Conservation (phyloP, 495 filamentous ascomycete species). For the Penicillium goetzii region DNA sequence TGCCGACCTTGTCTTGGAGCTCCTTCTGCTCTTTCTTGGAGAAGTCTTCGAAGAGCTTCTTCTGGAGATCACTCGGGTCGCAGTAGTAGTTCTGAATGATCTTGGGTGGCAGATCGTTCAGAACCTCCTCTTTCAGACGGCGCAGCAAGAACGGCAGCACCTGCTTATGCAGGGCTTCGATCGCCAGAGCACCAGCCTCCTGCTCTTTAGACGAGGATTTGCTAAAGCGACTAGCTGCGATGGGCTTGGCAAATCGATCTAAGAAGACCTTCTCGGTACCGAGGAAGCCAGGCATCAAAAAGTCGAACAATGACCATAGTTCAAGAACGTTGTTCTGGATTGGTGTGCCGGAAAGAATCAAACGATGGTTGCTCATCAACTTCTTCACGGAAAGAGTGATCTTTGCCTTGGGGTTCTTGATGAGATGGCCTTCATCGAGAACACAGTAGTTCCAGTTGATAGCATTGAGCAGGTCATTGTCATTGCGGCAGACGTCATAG, state of each 20-base stretch:
- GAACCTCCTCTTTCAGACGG: slow-evolving; percentile 95
- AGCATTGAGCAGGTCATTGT: slow-evolving; percentile 78
- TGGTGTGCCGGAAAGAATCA: slow-evolving; percentile 95
- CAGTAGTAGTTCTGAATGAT: slow-evolving; percentile 99
- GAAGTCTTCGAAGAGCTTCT: slow-evolving; percentile 94
- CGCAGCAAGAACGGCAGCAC: slow-evolving; percentile 95
- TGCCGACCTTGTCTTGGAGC: slow-evolving; percentile 75
- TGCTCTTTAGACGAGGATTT: slow-evolving; percentile 98
- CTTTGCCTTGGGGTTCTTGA: slow-evolving; percentile 97
- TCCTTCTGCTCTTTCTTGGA: slow-evolving; percentile 87
- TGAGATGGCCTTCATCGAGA: slow-evolving; percentile 95
- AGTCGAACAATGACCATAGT: slow-evolving; percentile 99
- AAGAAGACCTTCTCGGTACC: slow-evolving; percentile 98
- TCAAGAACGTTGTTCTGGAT: slow-evolving; percentile 99
- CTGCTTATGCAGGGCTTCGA: slow-evolving; percentile 97
- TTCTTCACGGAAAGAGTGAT: slow-evolving; percentile 88
- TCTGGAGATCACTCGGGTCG: slow-evolving; percentile 93
- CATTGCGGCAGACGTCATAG: slow-evolving; percentile 95
- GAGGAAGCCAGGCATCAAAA: slow-evolving; percentile 97
- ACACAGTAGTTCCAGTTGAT: slow-evolving; percentile 97
- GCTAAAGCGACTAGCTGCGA: slow-evolving; percentile 89
- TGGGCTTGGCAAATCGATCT: slow-evolving; percentile 96
- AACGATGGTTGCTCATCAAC: slow-evolving; percentile 84
- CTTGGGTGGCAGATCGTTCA: slow-evolving; percentile 95
- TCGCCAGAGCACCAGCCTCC: slow-evolving; percentile 92